Conservation (phyloP, 1,284 basidiomycete species). For the Heliocybe sulcata region DNA sequence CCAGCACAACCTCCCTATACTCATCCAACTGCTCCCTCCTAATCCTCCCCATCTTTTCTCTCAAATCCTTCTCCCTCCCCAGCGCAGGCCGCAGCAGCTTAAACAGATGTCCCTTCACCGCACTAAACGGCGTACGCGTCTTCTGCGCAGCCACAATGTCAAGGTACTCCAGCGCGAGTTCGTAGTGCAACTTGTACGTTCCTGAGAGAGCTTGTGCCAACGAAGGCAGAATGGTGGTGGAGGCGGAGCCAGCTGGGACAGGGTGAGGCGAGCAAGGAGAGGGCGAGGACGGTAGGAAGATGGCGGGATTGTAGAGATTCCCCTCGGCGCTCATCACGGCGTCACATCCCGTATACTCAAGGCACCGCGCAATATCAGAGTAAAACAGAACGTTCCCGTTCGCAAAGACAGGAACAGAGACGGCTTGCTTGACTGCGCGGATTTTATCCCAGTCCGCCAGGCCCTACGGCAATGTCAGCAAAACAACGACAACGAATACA, state of each 20-base stretch:
- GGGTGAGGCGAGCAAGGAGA: conserved; percentile 12
- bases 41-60: conserved; percentile 61
- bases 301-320: conserved; percentile 87
- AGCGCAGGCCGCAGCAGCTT: conserved; percentile 84
- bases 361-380: conserved; percentile 72
- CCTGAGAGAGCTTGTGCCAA: conserved; percentile 23
- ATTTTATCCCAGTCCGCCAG: conserved; percentile 86
- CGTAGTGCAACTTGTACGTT: conserved; percentile 52
- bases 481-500: too few species aligned
- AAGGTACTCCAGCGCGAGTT: conserved; percentile 83
- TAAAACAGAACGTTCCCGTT: conserved; percentile 95
- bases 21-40: conserved; percentile 37
- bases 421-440: conserved; percentile 78
- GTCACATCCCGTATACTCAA: conserved; percentile 80
- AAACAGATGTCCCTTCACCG: conserved; percentile 91
- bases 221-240: conserved; percentile 2
- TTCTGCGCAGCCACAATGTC: conserved; percentile 68
- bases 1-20: conserved; percentile 56
- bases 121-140: conserved; percentile 69
- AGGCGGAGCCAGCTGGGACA: conserved; percentile 1
- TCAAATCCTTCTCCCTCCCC: conserved; percentile 60
- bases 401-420: conserved; percentile 90
- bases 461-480: too few species aligned
- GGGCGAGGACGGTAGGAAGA: conserved; percentile 43
- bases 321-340: conserved; percentile 96